Percentiles rank a stretch among this genome's conserved stretches.
Conservation (phyloP, 208 protist genomes). For the Leishmania gerbilli region DNA sequence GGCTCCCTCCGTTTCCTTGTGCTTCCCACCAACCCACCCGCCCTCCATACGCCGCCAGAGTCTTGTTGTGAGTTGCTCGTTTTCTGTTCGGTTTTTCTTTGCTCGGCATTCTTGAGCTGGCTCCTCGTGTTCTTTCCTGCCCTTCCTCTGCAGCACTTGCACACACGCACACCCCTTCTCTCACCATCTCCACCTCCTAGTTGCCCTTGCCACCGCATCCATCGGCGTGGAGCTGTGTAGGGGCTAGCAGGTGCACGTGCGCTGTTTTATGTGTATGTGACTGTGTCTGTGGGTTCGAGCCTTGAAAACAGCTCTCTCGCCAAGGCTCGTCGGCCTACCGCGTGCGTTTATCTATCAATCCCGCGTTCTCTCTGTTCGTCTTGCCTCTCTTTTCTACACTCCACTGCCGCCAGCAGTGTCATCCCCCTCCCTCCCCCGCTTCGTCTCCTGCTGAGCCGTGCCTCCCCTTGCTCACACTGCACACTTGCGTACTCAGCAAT, state of each 20-base stretch:
- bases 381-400: slow-evolving; percentile 2
- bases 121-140: not conserved
- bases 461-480: not conserved
- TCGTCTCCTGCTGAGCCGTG: not conserved
- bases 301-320: not conserved
- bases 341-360: not conserved
- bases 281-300: not conserved
- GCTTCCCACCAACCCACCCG: not conserved
- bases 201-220: not conserved
- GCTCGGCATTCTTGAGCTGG: not conserved
- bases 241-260: not conserved
- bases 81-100: not conserved
- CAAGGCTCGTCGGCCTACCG: not conserved
- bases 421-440: not conserved
- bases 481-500: not conserved
- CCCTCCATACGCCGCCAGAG: not conserved
- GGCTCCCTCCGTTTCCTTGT: not conserved
- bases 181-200: too few relatives aligned
- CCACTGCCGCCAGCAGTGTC: not conserved
- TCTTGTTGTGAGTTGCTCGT: not conserved
- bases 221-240: not conserved
- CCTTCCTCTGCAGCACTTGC: not conserved
- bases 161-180: not conserved
- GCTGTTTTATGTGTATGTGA: not conserved
- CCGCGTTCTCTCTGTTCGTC: not conserved